Percentiles rank a stretch among this genome's conserved stretches.
Evolutionary conservation across 805 yeast species (phyloP).

Genomic region (Saccharomycopsis schoenii): DNA sequence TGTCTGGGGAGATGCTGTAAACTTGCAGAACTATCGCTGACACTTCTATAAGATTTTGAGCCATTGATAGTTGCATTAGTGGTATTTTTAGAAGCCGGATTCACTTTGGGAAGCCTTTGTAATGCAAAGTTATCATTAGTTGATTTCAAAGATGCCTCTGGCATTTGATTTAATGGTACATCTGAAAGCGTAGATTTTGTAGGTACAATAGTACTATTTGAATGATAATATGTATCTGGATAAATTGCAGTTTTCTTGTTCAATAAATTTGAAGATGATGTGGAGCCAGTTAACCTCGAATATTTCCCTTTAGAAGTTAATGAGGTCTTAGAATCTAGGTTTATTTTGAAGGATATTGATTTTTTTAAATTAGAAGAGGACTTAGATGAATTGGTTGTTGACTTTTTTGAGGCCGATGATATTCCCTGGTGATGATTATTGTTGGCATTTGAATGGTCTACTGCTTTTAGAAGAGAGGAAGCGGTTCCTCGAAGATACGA

Average conservation of each 20-base stretch:
- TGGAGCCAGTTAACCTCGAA: neutral
- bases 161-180: neutral
- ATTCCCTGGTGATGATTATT: neutral
- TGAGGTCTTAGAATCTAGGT: neutral
- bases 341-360: neutral
- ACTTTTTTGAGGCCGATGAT: neutral
- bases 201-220: neutral
- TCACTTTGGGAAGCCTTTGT: neutral
- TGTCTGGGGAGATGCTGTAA: neutral
- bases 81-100: neutral
- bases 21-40: neutral
- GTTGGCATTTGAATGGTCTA: neutral
- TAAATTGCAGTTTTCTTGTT: neutral
- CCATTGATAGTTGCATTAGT: neutral
- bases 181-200: neutral
- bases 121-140: neutral
- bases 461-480: slow-evolving; percentile 12
- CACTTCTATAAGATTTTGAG: neutral
- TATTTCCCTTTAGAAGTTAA: neutral
- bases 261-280: neutral
- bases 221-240: neutral
- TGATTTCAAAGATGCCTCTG: neutral
- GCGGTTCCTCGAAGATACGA: slow-evolving; percentile 15
- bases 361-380: neutral
- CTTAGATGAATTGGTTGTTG: neutral